Percentiles rank a stretch among this genome's conserved stretches.
phyloP scores from a whole-genome alignment of 495 filamentous ascomycete genomes.

The Aspergillus indologenus region DNA sequence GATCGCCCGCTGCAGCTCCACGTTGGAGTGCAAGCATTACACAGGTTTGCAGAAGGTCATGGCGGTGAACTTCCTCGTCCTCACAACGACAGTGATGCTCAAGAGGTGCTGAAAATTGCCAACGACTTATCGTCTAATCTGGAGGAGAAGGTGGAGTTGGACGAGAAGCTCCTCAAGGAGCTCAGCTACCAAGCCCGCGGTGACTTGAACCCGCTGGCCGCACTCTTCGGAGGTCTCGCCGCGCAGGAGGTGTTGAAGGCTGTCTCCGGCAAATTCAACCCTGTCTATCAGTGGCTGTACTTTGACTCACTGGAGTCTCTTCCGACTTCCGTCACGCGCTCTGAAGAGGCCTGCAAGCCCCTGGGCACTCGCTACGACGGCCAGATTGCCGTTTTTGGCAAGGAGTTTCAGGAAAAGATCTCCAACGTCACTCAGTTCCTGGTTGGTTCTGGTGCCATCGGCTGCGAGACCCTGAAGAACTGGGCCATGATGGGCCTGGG shows the following conservation, averaged over 20 bases:
- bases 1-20: constrained; percentile 91
- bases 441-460: constrained; percentile 95
- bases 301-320: constrained; percentile 97
- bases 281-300: constrained; percentile 90
- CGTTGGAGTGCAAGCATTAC: constrained; percentile 86
- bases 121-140: constrained; percentile 60
- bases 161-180: constrained; percentile 90
- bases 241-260: constrained; percentile 97
- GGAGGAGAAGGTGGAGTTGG: constrained; percentile 76
- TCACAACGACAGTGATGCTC: constrained; percentile 79
- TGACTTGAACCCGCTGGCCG: constrained; percentile 86
- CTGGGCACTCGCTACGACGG: constrained; percentile 85
- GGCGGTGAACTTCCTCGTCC: constrained; percentile 70
- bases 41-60: constrained; percentile 72
- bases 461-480: constrained; percentile 99
- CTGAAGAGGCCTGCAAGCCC: constrained; percentile 84
- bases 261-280: constrained; percentile 95
- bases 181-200: constrained; percentile 94
- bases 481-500: constrained; percentile 99
- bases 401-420: constrained; percentile 90
- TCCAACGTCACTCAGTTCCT: constrained; percentile 86
- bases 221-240: constrained; percentile 91
- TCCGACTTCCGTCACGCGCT: constrained; percentile 66
- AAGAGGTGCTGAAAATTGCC: constrained; percentile 69
- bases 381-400: constrained; percentile 94